Base-by-base conservation (phyloP, 169 alveolate genomes). In the Fabrea salina region DNA sequence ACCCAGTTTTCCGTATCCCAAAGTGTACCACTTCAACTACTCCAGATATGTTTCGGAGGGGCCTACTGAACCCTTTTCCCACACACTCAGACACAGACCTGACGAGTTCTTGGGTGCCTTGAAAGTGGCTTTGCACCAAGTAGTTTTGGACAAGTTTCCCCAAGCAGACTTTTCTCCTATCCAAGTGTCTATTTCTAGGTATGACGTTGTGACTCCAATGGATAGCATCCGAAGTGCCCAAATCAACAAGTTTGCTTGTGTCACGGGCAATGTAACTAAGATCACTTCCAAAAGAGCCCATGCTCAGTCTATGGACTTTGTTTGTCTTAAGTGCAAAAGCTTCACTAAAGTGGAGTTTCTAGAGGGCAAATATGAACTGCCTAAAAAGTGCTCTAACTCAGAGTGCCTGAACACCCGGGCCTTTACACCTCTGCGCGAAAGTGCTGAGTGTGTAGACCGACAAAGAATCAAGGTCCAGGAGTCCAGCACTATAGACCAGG, bases 381-480 rank as follows among this genome's bases (percentile, higher is more conserved):
- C 79, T 44, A 70, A 43, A 35, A 43, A 47, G 3, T 70, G 79
- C 25, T 25, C 51, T 4, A 47, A 30, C 19, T 50, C 25, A 44
- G 66, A 50, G 47, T 70, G 79, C 5, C 41, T 30, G n/a, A 70
- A 70, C 32, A 22, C 41, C 4, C 41, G 49, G 37, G 19, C 66
- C 0, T 70, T 70, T 49, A 25, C 13, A 19, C 79, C 79, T n/a
- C 13, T 44, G n/a, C 41, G 44, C 41, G 44, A 27, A 1, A 50
- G 44, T 32, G 66, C 66, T 7, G 35, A 44, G 51, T 50, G 70
- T 50, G 44, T 70, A n/a, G 68, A 70, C 5, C 32, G 37, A n/a
- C 66, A 70, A 47, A 6, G 59, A 70, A 47, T 70, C 5, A 70
- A 70, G 30, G 67, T 70, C 8, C 66, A 70, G 49, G 79, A 70